Base-by-base conservation (phyloP, 805 yeast genomes). In the Saccharomycopsis selenospora region DNA sequence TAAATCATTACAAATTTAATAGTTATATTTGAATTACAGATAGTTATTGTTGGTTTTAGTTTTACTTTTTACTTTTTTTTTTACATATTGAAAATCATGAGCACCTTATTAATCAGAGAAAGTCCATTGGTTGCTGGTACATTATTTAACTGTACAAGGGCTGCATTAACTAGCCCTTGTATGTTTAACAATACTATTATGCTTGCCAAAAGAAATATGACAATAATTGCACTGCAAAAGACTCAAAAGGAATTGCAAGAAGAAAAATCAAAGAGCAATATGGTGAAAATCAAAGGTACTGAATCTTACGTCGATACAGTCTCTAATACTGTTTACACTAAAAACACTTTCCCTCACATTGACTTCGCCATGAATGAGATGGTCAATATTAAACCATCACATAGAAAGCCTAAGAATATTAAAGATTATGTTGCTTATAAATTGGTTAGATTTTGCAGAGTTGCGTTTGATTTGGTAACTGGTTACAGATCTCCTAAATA, bases 401-500 rank as follows among this genome's bases (percentile, higher is more conserved):
- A 82, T 61, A 63, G 84, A 30, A 59, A 58, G 3, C 80, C 85
- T 0, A 50, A 54, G 23, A 63, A 72, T 0, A 27, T 66, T 14
- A 65, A 79, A 20, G 89, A 82, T 58, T 66, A 63, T 46, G 58
- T 79, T 14, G 85, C 87, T 6, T 70, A 62, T 51, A 55, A 63
- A 5, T 69, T 75, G 25, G 72, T 80, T 59, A 60, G 58, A 50
- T 54, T 66, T 38, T 66, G 75, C 47, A 66, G 87, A 51, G 55
- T 64, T 3, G 50, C 68, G n/a, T 82, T 82, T 61, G 88, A 82
- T 59, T 60, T 72, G 17, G 73, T 70, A 44, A 81, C 89, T 0
- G 85, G 86, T 2, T 82, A 82, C 64, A 72, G 66, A 47, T 82
- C 80, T 55, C 81, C 85, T 2, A 63, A 59, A 23, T 68, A 70